Percentiles rank a stretch among this genome's conserved stretches.
These are phyloP conservation scores for Penicillium brevicompactum DNA, from an alignment of 2,329 filamentous ascomycete genomes.

Conservation along the genomic window DNA sequence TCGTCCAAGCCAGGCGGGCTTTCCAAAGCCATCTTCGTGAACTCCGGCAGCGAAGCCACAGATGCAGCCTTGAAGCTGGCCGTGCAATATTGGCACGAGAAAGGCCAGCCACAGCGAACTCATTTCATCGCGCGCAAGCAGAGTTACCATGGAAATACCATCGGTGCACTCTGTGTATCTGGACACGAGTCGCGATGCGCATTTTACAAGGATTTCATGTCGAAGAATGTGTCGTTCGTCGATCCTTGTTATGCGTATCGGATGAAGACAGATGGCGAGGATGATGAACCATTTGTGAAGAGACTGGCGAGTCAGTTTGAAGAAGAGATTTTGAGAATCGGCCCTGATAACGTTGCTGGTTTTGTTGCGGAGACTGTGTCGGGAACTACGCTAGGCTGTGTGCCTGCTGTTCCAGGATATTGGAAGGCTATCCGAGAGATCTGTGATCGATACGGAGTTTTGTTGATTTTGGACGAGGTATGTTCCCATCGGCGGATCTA, in stretches of 20 bases:
- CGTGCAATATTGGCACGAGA: constrained; percentile 52
- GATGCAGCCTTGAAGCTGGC: constrained; percentile 54
- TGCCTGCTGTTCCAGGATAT: constrained; percentile 65
- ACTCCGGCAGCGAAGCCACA: constrained; percentile 42
- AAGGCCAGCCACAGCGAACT: constrained; percentile 37
- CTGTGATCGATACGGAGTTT: constrained; percentile 67
- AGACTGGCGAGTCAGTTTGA: constrained; percentile 51
- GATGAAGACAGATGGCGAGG: constrained; percentile 36
- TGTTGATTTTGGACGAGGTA: constrained; percentile 74
- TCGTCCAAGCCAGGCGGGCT: constrained; percentile 25
- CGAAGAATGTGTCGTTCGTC: constrained; percentile 26
- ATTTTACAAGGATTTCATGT: constrained; percentile 37
- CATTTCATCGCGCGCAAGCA: constrained; percentile 50
- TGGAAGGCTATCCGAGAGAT: constrained; percentile 65
- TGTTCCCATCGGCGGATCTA: neutral
- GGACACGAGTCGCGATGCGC: constrained; percentile 35
- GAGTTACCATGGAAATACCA: constrained; percentile 55
- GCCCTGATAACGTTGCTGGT: constrained; percentile 45
- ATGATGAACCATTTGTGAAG: constrained; percentile 43
- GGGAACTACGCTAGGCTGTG: constrained; percentile 61
- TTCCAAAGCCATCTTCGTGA: constrained; percentile 23
- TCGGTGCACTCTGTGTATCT: constrained; percentile 50
- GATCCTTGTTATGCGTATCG: constrained; percentile 42
- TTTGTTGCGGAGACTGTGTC: constrained; percentile 45
- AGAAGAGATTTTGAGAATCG: constrained; percentile 49